phyloP scores from a whole-genome alignment of 2,329 filamentous ascomycete species.

The Trichoderma koningiopsis region DNA sequence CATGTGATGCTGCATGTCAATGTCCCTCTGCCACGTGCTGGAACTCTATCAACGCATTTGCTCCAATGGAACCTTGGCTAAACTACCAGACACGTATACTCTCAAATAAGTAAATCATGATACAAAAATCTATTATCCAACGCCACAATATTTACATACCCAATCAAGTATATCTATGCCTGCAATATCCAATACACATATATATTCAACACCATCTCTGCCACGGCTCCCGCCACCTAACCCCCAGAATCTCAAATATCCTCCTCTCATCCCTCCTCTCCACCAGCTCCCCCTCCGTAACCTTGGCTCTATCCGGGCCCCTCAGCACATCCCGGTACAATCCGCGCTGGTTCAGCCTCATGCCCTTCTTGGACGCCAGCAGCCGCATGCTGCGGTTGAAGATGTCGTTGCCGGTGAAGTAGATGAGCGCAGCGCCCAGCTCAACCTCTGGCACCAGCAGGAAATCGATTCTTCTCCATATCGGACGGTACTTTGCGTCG shows the following conservation, averaged over 20 bases:
- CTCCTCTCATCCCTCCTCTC: slow-evolving; percentile 74
- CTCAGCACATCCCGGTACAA: slow-evolving; percentile 72
- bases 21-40: neutral
- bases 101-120: no score
- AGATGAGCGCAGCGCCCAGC: slow-evolving; percentile 83
- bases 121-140: neutral
- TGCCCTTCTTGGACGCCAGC: slow-evolving; percentile 75
- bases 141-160: neutral
- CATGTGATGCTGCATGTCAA: neutral
- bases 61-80: neutral
- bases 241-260: slow-evolving; percentile 80
- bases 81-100: neutral
- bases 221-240: slow-evolving; percentile 79
- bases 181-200: neutral
- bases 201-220: slow-evolving; percentile 69
- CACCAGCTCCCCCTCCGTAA: slow-evolving; percentile 69
- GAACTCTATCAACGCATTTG: neutral
- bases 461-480: slow-evolving; percentile 84
- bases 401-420: slow-evolving; percentile 94
- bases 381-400: slow-evolving; percentile 87
- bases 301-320: slow-evolving; percentile 57
- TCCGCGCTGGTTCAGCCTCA: slow-evolving; percentile 83
- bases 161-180: neutral
- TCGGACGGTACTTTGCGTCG: slow-evolving; percentile 37
- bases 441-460: slow-evolving; percentile 78